Percentiles rank a stretch among this genome's conserved stretches.
These are phyloP conservation scores for Azolla pinnata DNA, from an alignment of 75 land plant genomes.

Conservation along the genomic window DNA sequence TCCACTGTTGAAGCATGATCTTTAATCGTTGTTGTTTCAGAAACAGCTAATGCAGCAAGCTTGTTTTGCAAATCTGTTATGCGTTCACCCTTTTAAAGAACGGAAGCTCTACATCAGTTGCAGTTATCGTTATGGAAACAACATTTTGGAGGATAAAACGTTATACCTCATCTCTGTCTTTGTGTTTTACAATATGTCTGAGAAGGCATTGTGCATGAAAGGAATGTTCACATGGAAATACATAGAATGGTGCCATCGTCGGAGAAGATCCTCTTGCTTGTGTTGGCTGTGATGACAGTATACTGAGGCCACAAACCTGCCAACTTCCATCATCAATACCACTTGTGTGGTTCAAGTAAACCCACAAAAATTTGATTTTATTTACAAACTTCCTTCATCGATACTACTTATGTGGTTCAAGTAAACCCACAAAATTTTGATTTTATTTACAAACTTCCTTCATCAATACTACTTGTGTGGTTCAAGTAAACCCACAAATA, in stretches of 20 bases:
- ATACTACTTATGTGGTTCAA: too few species aligned
- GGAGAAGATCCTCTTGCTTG: constrained; percentile 56
- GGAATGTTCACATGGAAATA: constrained; percentile 95
- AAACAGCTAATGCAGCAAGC: constrained; percentile 39
- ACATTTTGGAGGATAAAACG: neutral
- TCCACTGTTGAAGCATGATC: constrained; percentile 17
- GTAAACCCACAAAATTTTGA: too few species aligned
- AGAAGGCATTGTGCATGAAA: constrained; percentile 90
- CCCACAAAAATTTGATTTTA: too few species aligned
- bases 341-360: too few species aligned
- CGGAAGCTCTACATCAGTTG: neutral
- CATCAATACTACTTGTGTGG: too few species aligned
- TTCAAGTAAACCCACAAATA: too few species aligned
- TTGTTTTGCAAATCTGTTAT: constrained; percentile 70
- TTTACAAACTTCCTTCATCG: too few species aligned
- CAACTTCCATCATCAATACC: neutral
- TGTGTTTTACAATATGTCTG: constrained; percentile 65
- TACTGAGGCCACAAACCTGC: constrained; percentile 72
- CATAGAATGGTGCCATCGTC: constrained; percentile 81
- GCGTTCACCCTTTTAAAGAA: constrained; percentile 51
- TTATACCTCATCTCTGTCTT: constrained; percentile 61
- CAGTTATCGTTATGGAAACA: neutral
- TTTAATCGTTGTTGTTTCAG: constrained; percentile 19
- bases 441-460: too few species aligned
- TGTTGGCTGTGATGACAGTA: constrained; percentile 44